Percentiles rank a stretch among this genome's conserved stretches.
Conservation (phyloP, 495 filamentous ascomycete genomes). For the Xylaria cubensis region DNA sequence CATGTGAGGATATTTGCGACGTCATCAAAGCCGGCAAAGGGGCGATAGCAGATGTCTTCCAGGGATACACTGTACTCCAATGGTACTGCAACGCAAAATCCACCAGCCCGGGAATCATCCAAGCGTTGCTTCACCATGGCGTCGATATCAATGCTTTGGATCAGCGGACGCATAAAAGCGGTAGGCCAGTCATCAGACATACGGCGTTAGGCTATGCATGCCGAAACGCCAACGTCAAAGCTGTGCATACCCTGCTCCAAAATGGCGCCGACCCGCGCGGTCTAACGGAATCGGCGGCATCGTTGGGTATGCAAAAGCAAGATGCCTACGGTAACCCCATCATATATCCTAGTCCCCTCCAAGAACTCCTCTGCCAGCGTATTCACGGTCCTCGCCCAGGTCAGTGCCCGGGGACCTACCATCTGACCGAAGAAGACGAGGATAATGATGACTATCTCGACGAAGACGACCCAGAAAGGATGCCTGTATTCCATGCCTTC, state of each 20-base stretch:
- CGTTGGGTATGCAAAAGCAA: not conserved
- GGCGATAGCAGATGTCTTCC: slow-evolving; percentile 10
- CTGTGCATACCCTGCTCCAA: not conserved
- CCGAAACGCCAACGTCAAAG: slow-evolving; percentile 16
- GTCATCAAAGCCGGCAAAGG: slow-evolving; percentile 8
- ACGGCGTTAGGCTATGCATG: slow-evolving; percentile 16
- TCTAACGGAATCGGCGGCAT: not conserved
- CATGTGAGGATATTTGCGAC: not conserved
- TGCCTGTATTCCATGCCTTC: not conserved
- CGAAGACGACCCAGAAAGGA: slow-evolving; percentile 1
- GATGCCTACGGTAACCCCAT: not conserved
- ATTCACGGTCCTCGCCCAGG: slow-evolving; percentile 10
- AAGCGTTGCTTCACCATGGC: not conserved
- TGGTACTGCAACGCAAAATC: slow-evolving; percentile 27
- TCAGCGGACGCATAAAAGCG: not conserved
- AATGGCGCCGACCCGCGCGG: slow-evolving; percentile 13
- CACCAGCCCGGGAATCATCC: slow-evolving; percentile 17
- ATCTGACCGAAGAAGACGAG: slow-evolving; percentile 17
- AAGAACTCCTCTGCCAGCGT: slow-evolving; percentile 12
- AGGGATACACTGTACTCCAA: slow-evolving; percentile 16
- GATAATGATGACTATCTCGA: not conserved
- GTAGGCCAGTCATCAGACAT: not conserved
- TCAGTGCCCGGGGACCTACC: slow-evolving; percentile 9
- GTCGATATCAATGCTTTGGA: slow-evolving; percentile 14
- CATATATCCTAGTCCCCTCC: slow-evolving; percentile 11